These are phyloP conservation scores for Candida ovalis DNA, from an alignment of 805 yeast species.

Conservation along the genomic window DNA sequence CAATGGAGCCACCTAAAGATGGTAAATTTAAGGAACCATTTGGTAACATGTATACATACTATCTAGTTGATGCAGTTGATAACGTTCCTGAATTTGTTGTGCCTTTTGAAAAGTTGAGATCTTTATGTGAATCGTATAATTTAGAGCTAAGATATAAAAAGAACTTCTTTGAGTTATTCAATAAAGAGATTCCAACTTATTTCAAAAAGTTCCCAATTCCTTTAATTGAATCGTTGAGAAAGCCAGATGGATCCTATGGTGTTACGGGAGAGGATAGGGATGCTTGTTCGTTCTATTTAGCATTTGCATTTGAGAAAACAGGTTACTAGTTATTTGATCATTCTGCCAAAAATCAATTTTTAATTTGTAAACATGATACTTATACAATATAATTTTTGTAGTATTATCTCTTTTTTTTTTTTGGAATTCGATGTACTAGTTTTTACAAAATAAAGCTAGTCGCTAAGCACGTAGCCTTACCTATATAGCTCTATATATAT, in stretches of 20 bases:
- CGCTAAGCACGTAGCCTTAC: not conserved
- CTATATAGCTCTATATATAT: not conserved
- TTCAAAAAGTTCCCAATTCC: conserved; percentile 52
- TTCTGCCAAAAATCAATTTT: no score
- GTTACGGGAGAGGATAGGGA: conserved; percentile 88
- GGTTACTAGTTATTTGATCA: conserved; percentile 10
- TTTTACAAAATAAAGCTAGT: not conserved
- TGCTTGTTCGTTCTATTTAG: conserved; percentile 78
- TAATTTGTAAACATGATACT: no score
- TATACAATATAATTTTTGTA: no score
- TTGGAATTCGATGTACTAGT: no score
- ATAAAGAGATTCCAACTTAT: conserved; percentile 70
- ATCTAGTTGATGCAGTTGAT: conserved; percentile 87
- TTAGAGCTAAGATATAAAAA: conserved; percentile 66
- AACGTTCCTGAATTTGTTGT: conserved; percentile 96
- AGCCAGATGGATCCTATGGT: conserved; percentile 78
- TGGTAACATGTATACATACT: conserved; percentile 83
- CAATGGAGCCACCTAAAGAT: conserved; percentile 69
- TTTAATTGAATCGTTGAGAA: conserved; percentile 61
- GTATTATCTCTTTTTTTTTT: not conserved
- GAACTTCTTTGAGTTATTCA: conserved; percentile 79
- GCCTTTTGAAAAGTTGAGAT: conserved; percentile 84
- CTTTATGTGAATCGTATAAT: conserved; percentile 80
- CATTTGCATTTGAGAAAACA: conserved; percentile 70
- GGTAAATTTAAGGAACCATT: conserved; percentile 71